Evolutionary conservation across 2,329 filamentous ascomycete species (phyloP).

Genomic region (Hymenoscyphus occultus): DNA sequence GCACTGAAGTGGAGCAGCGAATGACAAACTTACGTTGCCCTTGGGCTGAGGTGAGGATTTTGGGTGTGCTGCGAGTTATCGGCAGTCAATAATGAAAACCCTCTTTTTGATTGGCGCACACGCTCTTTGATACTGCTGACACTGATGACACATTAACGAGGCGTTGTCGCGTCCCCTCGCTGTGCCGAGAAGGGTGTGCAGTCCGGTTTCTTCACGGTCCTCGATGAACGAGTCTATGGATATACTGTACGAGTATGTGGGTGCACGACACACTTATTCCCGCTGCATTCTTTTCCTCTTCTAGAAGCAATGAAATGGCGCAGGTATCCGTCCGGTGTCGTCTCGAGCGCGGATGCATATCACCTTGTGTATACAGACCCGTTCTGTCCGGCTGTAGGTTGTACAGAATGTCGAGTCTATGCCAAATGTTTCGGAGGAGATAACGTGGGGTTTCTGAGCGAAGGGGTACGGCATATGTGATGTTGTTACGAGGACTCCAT

Average conservation of each 20-base stretch:
- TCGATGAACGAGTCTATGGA: too few relatives aligned
- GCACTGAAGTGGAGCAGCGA: not conserved
- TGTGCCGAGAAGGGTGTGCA: too few relatives aligned
- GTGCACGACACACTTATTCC: not conserved
- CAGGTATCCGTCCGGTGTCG: not conserved
- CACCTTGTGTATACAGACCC: not conserved
- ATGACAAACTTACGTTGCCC: not conserved
- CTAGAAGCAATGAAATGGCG: not conserved
- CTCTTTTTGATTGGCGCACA: not conserved
- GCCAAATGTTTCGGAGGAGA: not conserved
- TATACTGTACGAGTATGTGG: not conserved
- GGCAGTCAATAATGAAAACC: not conserved
- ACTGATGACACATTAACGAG: not conserved
- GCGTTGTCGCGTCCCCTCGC: too few relatives aligned
- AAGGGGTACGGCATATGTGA: not conserved
- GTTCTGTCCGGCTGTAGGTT: not conserved
- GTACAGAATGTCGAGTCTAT: not conserved
- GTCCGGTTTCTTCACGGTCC: too few relatives aligned
- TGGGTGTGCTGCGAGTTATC: not conserved
- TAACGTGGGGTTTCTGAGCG: not conserved
- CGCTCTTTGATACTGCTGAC: not conserved
- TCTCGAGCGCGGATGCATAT: not conserved
- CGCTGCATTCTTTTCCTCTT: not conserved
- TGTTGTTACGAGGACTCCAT: constrained; percentile 1
- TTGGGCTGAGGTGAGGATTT: not conserved